Conservation (phyloP, 345 rosid species). For the Acer yangbiense region DNA sequence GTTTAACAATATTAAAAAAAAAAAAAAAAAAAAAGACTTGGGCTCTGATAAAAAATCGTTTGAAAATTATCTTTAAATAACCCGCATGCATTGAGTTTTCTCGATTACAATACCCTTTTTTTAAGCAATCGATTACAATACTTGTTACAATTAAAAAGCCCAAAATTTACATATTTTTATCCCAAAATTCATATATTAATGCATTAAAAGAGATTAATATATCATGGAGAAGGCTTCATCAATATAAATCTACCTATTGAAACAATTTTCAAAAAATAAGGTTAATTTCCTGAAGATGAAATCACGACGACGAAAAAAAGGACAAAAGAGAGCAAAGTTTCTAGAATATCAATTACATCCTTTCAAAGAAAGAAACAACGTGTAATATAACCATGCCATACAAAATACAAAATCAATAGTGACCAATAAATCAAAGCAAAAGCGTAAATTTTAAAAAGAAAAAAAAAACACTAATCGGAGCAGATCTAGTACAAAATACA, state of each 20-base stretch:
- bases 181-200: background rate
- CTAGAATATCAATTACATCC: background rate
- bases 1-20: background rate
- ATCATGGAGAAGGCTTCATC: background rate
- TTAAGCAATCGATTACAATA: too few species aligned
- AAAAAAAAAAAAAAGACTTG: background rate
- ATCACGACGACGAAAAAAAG: background rate
- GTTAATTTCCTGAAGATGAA: background rate
- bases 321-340: background rate
- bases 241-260: background rate
- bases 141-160: background rate
- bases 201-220: background rate
- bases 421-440: background rate
- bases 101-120: too few species aligned
- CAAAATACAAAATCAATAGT: background rate
- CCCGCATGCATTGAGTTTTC: background rate
- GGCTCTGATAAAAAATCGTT: background rate
- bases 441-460: background rate
- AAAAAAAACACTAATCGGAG: background rate
- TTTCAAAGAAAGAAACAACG: background rate
- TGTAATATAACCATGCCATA: background rate
- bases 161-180: background rate
- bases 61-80: background rate
- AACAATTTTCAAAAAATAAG: background rate
- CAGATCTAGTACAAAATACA: slow-evolving; percentile 18